phyloP scores from a whole-genome alignment of 768 basidiomycete species.

The Phlebiopsis flavidoalba region DNA sequence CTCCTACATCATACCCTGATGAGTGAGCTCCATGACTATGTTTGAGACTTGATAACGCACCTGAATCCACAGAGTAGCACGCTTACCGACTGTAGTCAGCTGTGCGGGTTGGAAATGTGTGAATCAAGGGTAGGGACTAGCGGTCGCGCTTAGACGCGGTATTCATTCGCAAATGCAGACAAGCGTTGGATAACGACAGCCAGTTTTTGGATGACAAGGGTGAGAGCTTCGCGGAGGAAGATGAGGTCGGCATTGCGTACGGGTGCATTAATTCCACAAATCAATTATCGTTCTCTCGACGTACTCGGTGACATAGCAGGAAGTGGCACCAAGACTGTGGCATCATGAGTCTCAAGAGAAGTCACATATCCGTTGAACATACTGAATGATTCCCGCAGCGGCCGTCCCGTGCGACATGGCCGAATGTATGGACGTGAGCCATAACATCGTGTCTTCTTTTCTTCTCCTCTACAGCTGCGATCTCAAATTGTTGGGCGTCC shows the following conservation, averaged over 20 bases:
- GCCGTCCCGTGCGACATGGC: slow-evolving; percentile 87
- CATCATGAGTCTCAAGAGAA: background rate
- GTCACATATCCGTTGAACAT: slow-evolving; percentile 20
- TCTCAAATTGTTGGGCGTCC: slow-evolving; percentile 84
- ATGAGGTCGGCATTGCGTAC: slow-evolving; percentile 97
- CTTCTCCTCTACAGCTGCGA: slow-evolving; percentile 94
- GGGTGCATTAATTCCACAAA: background rate
- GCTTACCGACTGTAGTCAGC: slow-evolving; percentile 96
- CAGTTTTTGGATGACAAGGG: slow-evolving; percentile 83
- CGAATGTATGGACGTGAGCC: slow-evolving; percentile 99
- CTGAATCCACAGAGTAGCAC: slow-evolving; percentile 96
- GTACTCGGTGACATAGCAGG: slow-evolving; percentile 98
- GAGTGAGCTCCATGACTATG: background rate
- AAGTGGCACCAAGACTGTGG: slow-evolving; percentile 85
- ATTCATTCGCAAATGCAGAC: slow-evolving; percentile 75
- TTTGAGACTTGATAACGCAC: slow-evolving; percentile 28
- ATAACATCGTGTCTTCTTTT: slow-evolving; percentile 98
- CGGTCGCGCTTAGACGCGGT: too few relatives aligned
- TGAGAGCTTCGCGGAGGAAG: slow-evolving; percentile 85
- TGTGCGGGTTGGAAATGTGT: slow-evolving; percentile 99
- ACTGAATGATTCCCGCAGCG: slow-evolving; percentile 96
- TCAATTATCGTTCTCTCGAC: slow-evolving; percentile 22
- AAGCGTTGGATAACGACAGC: slow-evolving; percentile 87
- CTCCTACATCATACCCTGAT: slow-evolving; percentile 45
- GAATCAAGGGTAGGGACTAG: slow-evolving; percentile 93